These are phyloP conservation scores for Aspergillus novofumigatus DNA, from an alignment of 2,329 filamentous ascomycete genomes.

Conservation along the genomic window DNA sequence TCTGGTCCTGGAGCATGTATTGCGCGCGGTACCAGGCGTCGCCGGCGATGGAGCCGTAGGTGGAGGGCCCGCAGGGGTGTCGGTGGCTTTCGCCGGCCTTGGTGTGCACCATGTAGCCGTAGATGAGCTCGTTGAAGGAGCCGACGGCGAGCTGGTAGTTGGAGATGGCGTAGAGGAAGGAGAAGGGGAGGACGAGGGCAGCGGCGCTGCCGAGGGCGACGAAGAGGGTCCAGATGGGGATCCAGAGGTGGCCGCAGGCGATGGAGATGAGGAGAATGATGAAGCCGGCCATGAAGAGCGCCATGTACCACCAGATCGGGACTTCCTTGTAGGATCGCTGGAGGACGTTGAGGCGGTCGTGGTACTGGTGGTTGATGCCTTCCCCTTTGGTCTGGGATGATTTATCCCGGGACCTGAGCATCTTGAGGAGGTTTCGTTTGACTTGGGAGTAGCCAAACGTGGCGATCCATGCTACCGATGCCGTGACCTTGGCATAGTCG, in stretches of 20 bases:
- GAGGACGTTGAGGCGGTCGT: slow-evolving; percentile 57
- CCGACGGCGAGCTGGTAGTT: slow-evolving; percentile 54
- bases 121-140: slow-evolving; percentile 57
- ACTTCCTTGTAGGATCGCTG: slow-evolving; percentile 56
- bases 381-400: slow-evolving; percentile 23
- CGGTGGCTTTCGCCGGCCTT: slow-evolving; percentile 47
- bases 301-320: slow-evolving; percentile 55
- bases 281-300: slow-evolving; percentile 49
- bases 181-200: slow-evolving; percentile 53
- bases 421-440: slow-evolving; percentile 43
- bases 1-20: slow-evolving; percentile 58
- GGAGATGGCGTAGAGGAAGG: slow-evolving; percentile 58
- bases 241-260: slow-evolving; percentile 51
- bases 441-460: slow-evolving; percentile 53
- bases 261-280: slow-evolving; percentile 50
- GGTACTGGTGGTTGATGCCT: slow-evolving; percentile 53
- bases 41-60: slow-evolving; percentile 57
- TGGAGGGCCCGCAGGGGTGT: slow-evolving; percentile 55
- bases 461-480: slow-evolving; percentile 56
- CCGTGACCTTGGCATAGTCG: slow-evolving; percentile 57
- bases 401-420: slow-evolving; percentile 36
- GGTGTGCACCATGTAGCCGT: slow-evolving; percentile 54
- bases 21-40: slow-evolving; percentile 60
- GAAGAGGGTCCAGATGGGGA: slow-evolving; percentile 59
- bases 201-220: slow-evolving; percentile 54